Conservation (phyloP, 1,139 yeast species). For the Taiozyma sp. region DNA sequence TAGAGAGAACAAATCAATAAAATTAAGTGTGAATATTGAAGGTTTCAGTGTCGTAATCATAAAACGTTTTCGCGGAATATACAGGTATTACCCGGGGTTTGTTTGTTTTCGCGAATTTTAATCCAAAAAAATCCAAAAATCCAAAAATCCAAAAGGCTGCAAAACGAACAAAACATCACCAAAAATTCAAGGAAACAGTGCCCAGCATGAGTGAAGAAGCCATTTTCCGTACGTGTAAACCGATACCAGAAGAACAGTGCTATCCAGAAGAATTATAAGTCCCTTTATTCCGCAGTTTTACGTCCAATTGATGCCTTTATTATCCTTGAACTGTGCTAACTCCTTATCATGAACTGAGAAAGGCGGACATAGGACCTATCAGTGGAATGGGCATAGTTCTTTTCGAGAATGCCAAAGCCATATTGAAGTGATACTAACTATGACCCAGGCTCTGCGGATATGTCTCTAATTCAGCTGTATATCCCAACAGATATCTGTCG, state of each 20-base stretch:
- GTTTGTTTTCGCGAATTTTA: not conserved
- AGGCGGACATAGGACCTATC: not conserved
- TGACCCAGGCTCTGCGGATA: slow-evolving; percentile 72
- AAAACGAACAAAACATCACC: too few relatives aligned
- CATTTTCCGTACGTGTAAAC: slow-evolving; percentile 29
- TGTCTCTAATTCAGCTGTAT: slow-evolving; percentile 88
- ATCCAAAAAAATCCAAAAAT: not conserved
- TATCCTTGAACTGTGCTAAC: not conserved
- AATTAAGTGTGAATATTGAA: not conserved
- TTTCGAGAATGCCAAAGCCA: not conserved
- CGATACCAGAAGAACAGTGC: not conserved
- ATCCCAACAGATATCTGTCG: slow-evolving; percentile 89
- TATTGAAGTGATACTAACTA: not conserved
- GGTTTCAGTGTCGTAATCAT: too few relatives aligned
- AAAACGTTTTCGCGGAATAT: not conserved
- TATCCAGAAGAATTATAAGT: not conserved
- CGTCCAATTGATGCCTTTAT: not conserved
- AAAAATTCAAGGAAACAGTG: not conserved
- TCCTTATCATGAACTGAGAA: not conserved
- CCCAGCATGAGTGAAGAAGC: slow-evolving; percentile 47
- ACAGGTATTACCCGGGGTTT: not conserved
- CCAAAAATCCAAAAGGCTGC: not conserved
- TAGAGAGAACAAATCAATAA: not conserved
- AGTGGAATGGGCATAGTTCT: not conserved
- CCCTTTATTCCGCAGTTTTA: not conserved